Evolutionary conservation across 345 rosid species (phyloP).

Genomic region (Eucalyptus victrix): DNA sequence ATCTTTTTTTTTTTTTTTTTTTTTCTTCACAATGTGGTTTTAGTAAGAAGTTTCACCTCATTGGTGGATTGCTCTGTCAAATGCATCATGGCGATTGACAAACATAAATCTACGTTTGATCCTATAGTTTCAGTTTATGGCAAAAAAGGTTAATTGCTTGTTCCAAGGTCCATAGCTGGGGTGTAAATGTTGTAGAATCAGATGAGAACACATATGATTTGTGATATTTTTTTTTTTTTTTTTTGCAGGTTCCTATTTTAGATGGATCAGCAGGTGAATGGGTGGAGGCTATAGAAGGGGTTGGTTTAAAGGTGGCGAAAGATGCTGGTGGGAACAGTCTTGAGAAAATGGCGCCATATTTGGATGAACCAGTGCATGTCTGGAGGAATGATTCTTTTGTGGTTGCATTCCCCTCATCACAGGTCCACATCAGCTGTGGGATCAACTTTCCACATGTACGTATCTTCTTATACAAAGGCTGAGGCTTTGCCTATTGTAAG

Average conservation of each 20-base stretch:
- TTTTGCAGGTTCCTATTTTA: conserved; percentile 56
- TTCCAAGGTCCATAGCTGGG: not conserved
- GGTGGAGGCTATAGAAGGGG: conserved; percentile 52
- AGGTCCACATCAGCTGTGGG: conserved; percentile 58
- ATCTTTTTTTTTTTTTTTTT: not conserved
- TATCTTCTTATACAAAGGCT: not conserved
- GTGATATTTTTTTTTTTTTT: not conserved
- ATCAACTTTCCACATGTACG: conserved; percentile 72
- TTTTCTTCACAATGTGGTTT: fast-evolving
- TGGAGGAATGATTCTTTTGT: conserved; percentile 52
- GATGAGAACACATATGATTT: not conserved
- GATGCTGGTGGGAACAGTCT: conserved; percentile 30
- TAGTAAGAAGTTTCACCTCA: not conserved
- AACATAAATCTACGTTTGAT: not conserved
- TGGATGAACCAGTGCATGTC: conserved; percentile 48
- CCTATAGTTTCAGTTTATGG: not conserved
- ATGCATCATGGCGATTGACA: not conserved
- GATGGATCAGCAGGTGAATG: conserved; percentile 86
- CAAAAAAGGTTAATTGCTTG: not conserved
- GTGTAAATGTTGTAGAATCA: fast-evolving
- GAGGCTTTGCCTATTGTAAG: not conserved
- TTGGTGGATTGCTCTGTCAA: not conserved
- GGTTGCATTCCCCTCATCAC: conserved; percentile 52
- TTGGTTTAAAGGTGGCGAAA: conserved; percentile 42
- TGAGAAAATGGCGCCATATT: conserved; percentile 45